Conservation (phyloP, 1,139 yeast genomes). For the Saccharomyces hybrid region DNA sequence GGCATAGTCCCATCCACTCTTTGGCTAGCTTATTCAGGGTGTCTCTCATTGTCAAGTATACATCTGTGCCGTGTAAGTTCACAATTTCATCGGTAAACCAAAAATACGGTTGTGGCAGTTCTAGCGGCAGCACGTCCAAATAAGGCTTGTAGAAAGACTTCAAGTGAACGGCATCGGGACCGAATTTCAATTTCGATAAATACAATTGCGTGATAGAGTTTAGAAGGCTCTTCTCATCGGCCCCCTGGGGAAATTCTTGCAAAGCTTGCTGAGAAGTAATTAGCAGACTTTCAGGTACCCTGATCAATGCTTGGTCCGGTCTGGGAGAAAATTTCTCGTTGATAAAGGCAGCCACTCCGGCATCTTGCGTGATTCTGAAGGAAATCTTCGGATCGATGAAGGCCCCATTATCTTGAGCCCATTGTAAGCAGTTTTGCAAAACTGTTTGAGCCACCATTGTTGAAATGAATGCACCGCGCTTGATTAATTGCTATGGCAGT, state of each 20-base stretch:
- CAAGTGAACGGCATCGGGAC: constrained; percentile 9
- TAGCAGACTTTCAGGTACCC: constrained; percentile 38
- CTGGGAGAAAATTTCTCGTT: constrained; percentile 10
- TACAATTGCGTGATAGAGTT: constrained; percentile 44
- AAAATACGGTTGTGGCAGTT: constrained; percentile 52
- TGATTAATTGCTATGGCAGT: background rate
- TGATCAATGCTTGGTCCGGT: constrained; percentile 21
- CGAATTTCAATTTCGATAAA: constrained; percentile 39
- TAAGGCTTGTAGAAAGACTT: constrained; percentile 41
- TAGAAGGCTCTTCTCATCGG: constrained; percentile 17
- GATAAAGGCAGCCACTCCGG: constrained; percentile 39
- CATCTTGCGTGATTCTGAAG: constrained; percentile 26
- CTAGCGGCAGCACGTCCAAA: constrained; percentile 49
- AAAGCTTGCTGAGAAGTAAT: constrained; percentile 42
- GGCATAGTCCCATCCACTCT: constrained; percentile 25
- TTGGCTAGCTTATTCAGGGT: constrained; percentile 27
- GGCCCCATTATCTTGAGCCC: constrained; percentile 50
- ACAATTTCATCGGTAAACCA: constrained; percentile 50
- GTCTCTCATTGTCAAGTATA: constrained; percentile 33
- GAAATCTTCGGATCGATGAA: constrained; percentile 32
- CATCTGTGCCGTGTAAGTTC: constrained; percentile 56
- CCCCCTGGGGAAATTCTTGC: constrained; percentile 28
- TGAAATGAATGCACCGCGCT: background rate
- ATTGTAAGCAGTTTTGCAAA: constrained; percentile 33
- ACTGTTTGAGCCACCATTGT: constrained; percentile 5